These are phyloP conservation scores for Penicillium manginii DNA, from an alignment of 495 filamentous ascomycete species.

Conservation along the genomic window DNA sequence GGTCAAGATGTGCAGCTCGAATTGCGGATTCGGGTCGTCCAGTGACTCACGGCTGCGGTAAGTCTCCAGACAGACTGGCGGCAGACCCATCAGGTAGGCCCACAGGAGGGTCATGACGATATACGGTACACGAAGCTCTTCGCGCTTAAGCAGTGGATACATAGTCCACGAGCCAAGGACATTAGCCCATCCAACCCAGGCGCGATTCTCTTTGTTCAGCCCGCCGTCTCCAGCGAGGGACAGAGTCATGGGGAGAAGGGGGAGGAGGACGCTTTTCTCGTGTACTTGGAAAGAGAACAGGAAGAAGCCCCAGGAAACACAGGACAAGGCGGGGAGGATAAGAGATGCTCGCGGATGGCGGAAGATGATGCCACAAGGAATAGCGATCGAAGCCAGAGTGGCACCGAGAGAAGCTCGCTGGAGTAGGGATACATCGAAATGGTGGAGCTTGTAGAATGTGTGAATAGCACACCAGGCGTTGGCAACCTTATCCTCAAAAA, in stretches of 20 bases:
- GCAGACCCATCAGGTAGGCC: constrained; percentile 87
- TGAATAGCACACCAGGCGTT: constrained; percentile 97
- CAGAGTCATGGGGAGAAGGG: constrained; percentile 88
- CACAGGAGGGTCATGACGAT: constrained; percentile 80
- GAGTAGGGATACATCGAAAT: constrained; percentile 66
- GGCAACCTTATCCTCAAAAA: constrained; percentile 98
- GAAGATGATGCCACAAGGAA: constrained; percentile 80
- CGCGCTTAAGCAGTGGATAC: constrained; percentile 85
- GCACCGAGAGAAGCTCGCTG: constrained; percentile 77
- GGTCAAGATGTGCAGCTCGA: constrained; percentile 53
- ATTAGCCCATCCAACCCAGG: constrained; percentile 94
- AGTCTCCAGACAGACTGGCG: constrained; percentile 70
- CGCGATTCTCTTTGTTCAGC: constrained; percentile 70
- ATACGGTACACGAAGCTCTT: constrained; percentile 84
- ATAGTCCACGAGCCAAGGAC: constrained; percentile 91
- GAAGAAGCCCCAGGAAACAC: constrained; percentile 95
- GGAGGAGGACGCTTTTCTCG: constrained; percentile 93
- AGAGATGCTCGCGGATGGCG: constrained; percentile 74
- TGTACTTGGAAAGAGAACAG: constrained; percentile 97
- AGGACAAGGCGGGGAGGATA: constrained; percentile 75
- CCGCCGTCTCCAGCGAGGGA: constrained; percentile 78
- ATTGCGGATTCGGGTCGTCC: constrained; percentile 41
- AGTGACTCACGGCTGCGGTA: constrained; percentile 55
- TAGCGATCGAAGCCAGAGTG: constrained; percentile 74
- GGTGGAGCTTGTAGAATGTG: constrained; percentile 80